phyloP scores from a whole-genome alignment of 2,329 filamentous ascomycete species.

The Elsinoe arachidis region DNA sequence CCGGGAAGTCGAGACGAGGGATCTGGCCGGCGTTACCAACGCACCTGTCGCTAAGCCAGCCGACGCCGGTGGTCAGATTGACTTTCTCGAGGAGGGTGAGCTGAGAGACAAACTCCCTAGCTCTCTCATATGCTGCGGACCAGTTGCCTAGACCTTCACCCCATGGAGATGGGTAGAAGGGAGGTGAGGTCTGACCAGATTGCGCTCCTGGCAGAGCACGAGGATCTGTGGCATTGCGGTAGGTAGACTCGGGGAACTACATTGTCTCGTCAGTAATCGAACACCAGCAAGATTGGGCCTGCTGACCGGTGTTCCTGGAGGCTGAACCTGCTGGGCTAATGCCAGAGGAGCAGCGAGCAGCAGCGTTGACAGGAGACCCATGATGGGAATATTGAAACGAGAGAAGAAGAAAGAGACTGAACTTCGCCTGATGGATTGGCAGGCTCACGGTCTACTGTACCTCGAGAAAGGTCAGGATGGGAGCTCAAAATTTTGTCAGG shows the following conservation, averaged over 20 bases:
- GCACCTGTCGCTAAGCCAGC: conserved; percentile 63
- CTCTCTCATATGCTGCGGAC: conserved; percentile 66
- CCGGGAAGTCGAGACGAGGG: conserved; percentile 59
- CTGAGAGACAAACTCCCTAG: conserved; percentile 70
- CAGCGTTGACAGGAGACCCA: conserved; percentile 8
- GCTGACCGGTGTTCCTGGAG: conserved; percentile 19
- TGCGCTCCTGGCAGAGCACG: conserved; percentile 23
- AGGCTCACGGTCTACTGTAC: background rate
- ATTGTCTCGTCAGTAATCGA: background rate
- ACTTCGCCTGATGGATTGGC: background rate
- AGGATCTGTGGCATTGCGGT: conserved; percentile 21
- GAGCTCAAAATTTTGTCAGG: background rate
- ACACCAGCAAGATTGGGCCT: too few relatives aligned
- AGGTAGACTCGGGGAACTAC: conserved; percentile 22
- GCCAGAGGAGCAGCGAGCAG: conserved; percentile 26
- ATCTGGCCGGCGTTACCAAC: conserved; percentile 67
- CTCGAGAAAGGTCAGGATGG: background rate
- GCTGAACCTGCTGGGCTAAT: conserved; percentile 21
- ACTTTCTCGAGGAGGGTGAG: conserved; percentile 83
- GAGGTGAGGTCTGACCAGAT: conserved; percentile 42
- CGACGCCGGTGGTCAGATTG: conserved; percentile 85
- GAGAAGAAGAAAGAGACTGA: background rate
- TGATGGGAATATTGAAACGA: background rate
- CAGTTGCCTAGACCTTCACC: conserved; percentile 65
- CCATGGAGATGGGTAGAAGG: conserved; percentile 83